These are phyloP conservation scores for Sporothrix variecibatus DNA, from an alignment of 2,329 filamentous ascomycete genomes.

Conservation along the genomic window DNA sequence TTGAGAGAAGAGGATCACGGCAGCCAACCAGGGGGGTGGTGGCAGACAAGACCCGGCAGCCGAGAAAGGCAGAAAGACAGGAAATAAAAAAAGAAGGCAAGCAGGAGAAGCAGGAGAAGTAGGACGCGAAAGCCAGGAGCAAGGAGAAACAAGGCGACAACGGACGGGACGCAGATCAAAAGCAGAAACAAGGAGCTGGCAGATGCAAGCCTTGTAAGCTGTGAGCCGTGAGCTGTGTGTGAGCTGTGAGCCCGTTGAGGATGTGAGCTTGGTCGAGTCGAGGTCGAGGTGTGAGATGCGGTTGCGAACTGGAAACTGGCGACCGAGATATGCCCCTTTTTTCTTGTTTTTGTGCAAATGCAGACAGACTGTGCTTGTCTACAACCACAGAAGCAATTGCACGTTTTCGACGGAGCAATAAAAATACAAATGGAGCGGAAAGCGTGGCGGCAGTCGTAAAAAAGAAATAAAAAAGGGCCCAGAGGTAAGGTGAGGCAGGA, in stretches of 20 bases:
- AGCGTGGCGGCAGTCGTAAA: not conserved
- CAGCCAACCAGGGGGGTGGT: constrained; percentile 3
- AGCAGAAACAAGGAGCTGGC: constrained; percentile 6
- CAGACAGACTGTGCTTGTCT: not conserved
- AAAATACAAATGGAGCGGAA: not conserved
- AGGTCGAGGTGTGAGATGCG: not conserved
- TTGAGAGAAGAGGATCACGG: constrained; percentile 16
- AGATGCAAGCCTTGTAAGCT: not conserved
- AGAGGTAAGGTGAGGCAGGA: not conserved
- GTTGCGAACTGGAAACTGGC: not conserved
- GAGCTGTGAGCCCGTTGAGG: not conserved
- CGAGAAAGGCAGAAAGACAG: not conserved
- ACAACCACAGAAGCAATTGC: not conserved
- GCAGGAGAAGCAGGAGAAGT: not conserved
- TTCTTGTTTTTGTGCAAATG: not conserved
- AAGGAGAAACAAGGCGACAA: constrained; percentile 1
- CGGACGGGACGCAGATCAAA: not conserved
- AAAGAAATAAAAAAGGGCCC: not conserved
- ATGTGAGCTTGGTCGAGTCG: not conserved
- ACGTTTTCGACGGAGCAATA: not conserved
- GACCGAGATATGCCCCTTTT: not conserved
- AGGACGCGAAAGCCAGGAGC: not conserved
- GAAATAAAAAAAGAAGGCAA: not conserved
- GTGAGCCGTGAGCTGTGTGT: not conserved
- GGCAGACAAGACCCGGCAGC: constrained; percentile 17